Evolutionary conservation across 2,329 filamentous ascomycete genomes (phyloP).

Genomic region (Pseudofabraea citricarpa): DNA sequence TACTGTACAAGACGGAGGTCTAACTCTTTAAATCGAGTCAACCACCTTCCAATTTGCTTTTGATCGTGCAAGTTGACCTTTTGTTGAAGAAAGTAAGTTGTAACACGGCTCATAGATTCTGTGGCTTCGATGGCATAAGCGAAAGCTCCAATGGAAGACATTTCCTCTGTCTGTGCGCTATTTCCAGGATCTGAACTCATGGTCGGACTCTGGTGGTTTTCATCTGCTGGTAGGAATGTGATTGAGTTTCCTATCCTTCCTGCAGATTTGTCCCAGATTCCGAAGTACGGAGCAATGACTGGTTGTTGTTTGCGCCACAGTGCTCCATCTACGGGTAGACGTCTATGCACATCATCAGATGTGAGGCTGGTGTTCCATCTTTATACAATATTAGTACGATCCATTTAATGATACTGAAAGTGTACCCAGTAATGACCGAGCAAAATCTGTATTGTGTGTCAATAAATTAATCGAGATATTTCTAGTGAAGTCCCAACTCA

Average conservation of each 20-base stretch:
- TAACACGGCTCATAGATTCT: constrained; percentile 40
- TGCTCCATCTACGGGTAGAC: constrained; percentile 36
- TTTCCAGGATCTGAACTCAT: constrained; percentile 10
- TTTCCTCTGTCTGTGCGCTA: constrained; percentile 26
- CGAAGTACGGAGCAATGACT: constrained; percentile 37
- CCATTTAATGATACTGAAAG: background rate
- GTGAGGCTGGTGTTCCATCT: constrained; percentile 34
- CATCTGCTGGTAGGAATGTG: constrained; percentile 29
- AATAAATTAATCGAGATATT: no score
- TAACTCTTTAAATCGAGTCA: constrained; percentile 42
- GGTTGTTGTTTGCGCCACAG: constrained; percentile 36
- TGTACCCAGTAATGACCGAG: constrained; percentile 8
- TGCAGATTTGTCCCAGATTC: constrained; percentile 38
- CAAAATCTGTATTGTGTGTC: constrained; percentile 4
- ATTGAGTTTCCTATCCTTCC: constrained; percentile 35
- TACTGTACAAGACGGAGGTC: constrained; percentile 40
- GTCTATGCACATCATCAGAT: constrained; percentile 30
- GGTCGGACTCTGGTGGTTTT: constrained; percentile 7
- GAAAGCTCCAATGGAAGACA: constrained; percentile 36
- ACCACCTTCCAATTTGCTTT: constrained; percentile 37
- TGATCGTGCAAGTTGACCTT: constrained; percentile 33
- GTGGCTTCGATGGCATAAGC: constrained; percentile 43
- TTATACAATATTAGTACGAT: constrained; percentile 11
- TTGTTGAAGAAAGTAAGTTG: constrained; percentile 40
- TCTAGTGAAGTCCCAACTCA: no score